Conservation (phyloP, 495 filamentous ascomycete species). For the Penicillium angulare region DNA sequence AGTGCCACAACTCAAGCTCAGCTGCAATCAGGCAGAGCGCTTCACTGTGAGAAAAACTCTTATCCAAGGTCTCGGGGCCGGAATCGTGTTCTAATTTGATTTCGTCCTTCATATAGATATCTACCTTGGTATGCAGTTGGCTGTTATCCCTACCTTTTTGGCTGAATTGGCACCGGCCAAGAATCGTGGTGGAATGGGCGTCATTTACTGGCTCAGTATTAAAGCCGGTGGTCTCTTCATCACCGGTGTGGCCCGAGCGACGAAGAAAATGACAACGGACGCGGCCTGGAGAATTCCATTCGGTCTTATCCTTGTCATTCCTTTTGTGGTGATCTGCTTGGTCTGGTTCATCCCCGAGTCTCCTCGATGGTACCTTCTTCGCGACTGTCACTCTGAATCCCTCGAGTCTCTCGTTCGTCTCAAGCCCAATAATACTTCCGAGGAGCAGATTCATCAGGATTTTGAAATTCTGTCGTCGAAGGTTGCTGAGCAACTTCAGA, state of each 20-base stretch:
- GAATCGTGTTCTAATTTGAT: neutral
- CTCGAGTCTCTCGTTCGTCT: conserved; percentile 2
- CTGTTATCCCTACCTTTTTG: conserved; percentile 28
- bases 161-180: conserved; percentile 34
- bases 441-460: conserved; percentile 8
- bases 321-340: conserved; percentile 17
- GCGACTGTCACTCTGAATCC: conserved; percentile 28
- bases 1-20: conserved; percentile 29
- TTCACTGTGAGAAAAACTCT: conserved; percentile 25
- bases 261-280: conserved; percentile 19
- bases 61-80: neutral
- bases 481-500: conserved; percentile 10
- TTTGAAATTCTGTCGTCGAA: conserved; percentile 7
- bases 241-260: conserved; percentile 29
- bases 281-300: conserved; percentile 33
- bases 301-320: conserved; percentile 28
- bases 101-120: neutral
- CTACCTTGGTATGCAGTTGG: conserved; percentile 39
- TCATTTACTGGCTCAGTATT: conserved; percentile 27
- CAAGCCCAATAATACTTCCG: conserved; percentile 14
- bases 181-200: conserved; percentile 32
- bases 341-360: conserved; percentile 37
- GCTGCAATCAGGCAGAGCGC: conserved; percentile 28
- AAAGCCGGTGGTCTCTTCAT: conserved; percentile 28
- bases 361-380: conserved; percentile 33